Base-by-base conservation (phyloP, 73 alveolate species). In the Paramecium sonneborni region DNA sequence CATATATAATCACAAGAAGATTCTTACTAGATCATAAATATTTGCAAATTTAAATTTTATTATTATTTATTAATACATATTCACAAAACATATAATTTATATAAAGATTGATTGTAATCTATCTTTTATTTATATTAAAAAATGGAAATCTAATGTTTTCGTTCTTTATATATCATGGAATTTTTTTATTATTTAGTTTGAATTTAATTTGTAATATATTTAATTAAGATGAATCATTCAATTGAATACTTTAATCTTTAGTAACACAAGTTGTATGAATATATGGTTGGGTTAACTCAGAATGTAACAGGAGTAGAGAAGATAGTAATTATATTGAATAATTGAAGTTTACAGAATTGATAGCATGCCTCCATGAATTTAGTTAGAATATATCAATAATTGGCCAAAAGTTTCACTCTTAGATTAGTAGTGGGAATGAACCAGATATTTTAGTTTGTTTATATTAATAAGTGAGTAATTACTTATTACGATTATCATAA, bases 231-330 rank as follows among this genome's bases (percentile, higher is more conserved):
- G 90, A 79, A 79, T 44, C 74, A 79, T 23, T 43, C 90, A 8
- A 79, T 79, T 12, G 90, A 79, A 20, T 79, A 79, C 52, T 79
- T 7, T 23, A 24, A 39, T 32, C 69, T 37, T 4, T 18, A 39
- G 34, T 44, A 79, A 23, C 62, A 79, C 44, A 23, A 79, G 7
- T 14, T 79, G 1, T 79, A 79, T 46, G 41, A 39, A 44, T 79
- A 79, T 43, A 38, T 79, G 72, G 69, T 79, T 23, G 74, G 74
- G 8, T 44, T 46, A n/a, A 79, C 90, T 43, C 41, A 79, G 76
- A 79, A 46, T 43, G 90, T 79, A 79, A 30, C 55, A 43, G 41
- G 76, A 20, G 44, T 79, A 23, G 90, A 79, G 28, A 79, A 79
- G 43, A 79, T 79, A 18, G 90, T 79, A 79, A 38, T 14, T 79